A percentile compares a stretch with the other conserved stretches of the same genome.
Evolutionary conservation across 768 basidiomycete genomes (phyloP).

Genomic region (Tulasnella sp.): DNA sequence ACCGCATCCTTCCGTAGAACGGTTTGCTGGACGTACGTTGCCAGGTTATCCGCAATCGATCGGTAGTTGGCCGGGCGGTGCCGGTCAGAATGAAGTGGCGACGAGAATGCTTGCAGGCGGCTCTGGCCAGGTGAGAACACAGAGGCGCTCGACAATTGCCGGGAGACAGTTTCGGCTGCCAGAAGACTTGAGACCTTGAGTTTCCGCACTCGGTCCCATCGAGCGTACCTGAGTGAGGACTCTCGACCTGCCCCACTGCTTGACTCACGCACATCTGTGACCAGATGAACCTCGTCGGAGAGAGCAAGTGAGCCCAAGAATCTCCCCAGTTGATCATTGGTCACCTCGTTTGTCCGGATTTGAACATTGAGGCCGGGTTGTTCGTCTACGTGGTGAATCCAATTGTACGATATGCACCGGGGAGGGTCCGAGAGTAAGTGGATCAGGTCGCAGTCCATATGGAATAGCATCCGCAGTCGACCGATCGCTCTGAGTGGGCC

Average conservation of each 20-base stretch:
- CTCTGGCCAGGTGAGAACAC: neutral
- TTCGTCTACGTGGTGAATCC: neutral
- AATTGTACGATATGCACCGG: neutral
- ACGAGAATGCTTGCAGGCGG: neutral
- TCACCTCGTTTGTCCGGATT: neutral
- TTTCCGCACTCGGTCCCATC: neutral
- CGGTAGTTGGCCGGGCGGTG: neutral
- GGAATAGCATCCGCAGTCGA: neutral
- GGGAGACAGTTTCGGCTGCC: neutral
- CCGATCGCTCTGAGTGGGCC: neutral
- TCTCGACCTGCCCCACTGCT: neutral
- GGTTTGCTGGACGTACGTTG: neutral
- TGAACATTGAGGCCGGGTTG: neutral
- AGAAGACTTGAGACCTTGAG: neutral
- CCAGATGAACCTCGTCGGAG: neutral
- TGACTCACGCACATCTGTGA: neutral
- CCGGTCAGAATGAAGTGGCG: neutral
- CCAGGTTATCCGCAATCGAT: neutral
- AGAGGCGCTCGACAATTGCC: neutral
- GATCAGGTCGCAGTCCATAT: neutral
- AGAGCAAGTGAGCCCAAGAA: neutral
- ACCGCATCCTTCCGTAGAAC: neutral
- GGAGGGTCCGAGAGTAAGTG: neutral
- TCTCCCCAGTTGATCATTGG: neutral
- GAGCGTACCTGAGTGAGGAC: neutral